phyloP scores from a whole-genome alignment of 2,329 filamentous ascomycete genomes.

The Colletotrichum agaves region DNA sequence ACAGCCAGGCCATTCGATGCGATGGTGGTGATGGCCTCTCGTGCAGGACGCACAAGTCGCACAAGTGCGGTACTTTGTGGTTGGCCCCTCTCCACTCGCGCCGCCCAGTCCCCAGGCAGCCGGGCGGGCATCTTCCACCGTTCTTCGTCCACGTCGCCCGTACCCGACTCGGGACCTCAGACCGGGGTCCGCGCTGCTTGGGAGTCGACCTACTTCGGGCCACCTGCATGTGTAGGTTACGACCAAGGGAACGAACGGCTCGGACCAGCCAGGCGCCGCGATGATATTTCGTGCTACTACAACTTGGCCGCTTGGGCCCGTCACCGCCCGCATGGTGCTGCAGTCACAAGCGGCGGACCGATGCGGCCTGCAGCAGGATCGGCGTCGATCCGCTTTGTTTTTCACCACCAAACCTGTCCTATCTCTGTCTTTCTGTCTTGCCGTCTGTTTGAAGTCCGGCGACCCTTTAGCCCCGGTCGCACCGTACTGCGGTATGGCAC shows the following conservation, averaged over 20 bases:
- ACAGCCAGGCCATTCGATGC: neutral
- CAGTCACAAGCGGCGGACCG: constrained; percentile 38
- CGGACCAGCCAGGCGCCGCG: constrained; percentile 15
- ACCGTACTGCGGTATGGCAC: constrained; percentile 7
- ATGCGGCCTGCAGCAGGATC: constrained; percentile 40
- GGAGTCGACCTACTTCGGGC: constrained; percentile 22
- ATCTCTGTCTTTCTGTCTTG: neutral
- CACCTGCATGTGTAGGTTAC: constrained; percentile 23
- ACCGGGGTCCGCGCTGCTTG: neutral
- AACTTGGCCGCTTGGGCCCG: constrained; percentile 32
- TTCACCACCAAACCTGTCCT: constrained; percentile 28
- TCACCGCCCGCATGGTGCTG: constrained; percentile 38
- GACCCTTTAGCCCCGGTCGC: constrained; percentile 26
- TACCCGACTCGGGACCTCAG: constrained; percentile 7
- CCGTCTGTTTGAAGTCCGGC: constrained; percentile 10
- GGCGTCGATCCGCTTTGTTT: constrained; percentile 37
- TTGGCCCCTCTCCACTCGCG: neutral
- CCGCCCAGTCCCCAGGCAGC: constrained; percentile 19
- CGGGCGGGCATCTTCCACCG: neutral
- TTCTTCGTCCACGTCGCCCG: constrained; percentile 14
- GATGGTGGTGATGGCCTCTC: constrained; percentile 5
- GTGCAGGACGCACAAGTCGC: neutral
- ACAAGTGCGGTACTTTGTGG: constrained; percentile 30
- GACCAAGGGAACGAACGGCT: constrained; percentile 13
- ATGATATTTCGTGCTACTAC: constrained; percentile 27